Base-by-base conservation (phyloP, 2,329 filamentous ascomycete species). In the Chrysosporium keratinophilum region DNA sequence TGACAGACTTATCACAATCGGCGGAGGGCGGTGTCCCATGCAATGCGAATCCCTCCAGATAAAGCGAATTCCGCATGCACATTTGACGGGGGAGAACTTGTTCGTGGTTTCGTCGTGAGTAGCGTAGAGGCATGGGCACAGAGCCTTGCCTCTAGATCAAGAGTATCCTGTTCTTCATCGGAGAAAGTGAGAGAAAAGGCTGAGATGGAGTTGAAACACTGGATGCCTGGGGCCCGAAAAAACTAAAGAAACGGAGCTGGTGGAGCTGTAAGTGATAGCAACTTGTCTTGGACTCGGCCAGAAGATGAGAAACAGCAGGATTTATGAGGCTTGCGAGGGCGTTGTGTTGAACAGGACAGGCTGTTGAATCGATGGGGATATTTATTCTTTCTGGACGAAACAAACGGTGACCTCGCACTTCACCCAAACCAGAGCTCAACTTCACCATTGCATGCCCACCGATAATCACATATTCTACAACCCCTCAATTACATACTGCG, bases 1-100 rank as follows among this genome's bases (percentile, higher is more conserved):
- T 58, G 59, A 57, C 58, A 57, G 57, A 58, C 50, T 47, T 57
- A 54, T 57, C 59, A 59, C 58, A 52, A 57, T 58, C 54, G 55
- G 53, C 52, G 55, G 54, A 52, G 54, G 56, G 56, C 41, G 57
- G 53, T 46, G 55, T 57, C 54, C 57, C 52, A 48, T 40, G 57
- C 42, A 58, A 60, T 60, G 55, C 58, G 54, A 60, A 56, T 56
- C 60, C 56, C 60, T 58, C 56, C 55, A 55, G 53, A 34, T 31
- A 41, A 42, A 48, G 42, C 11, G 45, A 50, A 19, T 50, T 41
- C 54, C 44, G 58, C 50, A 35, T 46, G 57, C 39, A 55, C 59
- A 62, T 62, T 52, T 51, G 57, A 56, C 50, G 53, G 41, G 31
- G 23, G 49, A 42, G 12, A 50, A 19, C 20, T 37, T 34, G 44